Conservation (phyloP, 2,329 filamentous ascomycete genomes). For the Talaromyces atroroseus region DNA sequence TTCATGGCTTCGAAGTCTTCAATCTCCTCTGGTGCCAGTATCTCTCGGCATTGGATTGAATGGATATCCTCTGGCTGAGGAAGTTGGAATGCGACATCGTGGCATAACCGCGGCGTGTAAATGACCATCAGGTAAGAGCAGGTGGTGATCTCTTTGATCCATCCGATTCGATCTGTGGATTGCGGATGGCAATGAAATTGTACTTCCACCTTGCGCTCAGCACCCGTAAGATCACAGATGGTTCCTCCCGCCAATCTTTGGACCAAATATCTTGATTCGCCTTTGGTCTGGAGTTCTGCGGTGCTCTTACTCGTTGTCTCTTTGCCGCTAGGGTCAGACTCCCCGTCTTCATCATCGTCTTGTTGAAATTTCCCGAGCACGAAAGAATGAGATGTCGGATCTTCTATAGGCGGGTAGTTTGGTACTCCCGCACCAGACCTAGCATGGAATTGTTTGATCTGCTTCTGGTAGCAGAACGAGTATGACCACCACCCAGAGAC, state of each 20-base stretch:
- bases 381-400: constrained; percentile 70
- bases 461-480: constrained; percentile 82
- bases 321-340: constrained; percentile 12
- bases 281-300: constrained; percentile 71
- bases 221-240: constrained; percentile 76
- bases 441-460: constrained; percentile 87
- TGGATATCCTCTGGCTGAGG: constrained; percentile 72
- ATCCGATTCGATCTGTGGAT: constrained; percentile 69
- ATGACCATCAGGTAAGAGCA: constrained; percentile 92
- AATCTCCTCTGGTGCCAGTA: constrained; percentile 56
- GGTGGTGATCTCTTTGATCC: constrained; percentile 89
- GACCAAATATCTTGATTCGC: constrained; percentile 78
- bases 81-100: constrained; percentile 79
- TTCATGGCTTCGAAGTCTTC: constrained; percentile 42
- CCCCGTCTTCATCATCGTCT: constrained; percentile 28
- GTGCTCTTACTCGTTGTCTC: constrained; percentile 30
- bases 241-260: constrained; percentile 77
- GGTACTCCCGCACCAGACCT: constrained; percentile 63
- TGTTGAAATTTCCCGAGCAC: constrained; percentile 61
- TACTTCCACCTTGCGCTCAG: constrained; percentile 76
- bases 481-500: constrained; percentile 94
- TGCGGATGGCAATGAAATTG: constrained; percentile 73
- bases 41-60: constrained; percentile 67
- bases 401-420: constrained; percentile 66
- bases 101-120: constrained; percentile 80